A percentile compares a stretch with the other conserved stretches of the same genome.
These are phyloP conservation scores for Arctium minus DNA, from an alignment of 129 eudicot species.

Conservation along the genomic window DNA sequence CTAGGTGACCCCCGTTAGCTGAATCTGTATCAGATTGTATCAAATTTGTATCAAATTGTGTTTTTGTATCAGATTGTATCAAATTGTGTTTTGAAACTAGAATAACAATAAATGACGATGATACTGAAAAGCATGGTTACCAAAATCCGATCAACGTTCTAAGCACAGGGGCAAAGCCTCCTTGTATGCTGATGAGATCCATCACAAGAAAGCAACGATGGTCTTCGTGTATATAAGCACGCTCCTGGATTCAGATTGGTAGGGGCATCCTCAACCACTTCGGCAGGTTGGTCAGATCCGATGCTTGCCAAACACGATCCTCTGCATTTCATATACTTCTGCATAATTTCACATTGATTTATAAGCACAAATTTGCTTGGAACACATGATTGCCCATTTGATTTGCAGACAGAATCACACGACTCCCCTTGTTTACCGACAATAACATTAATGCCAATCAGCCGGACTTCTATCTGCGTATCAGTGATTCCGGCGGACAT, in stretches of 20 bases:
- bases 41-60: neutral
- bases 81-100: neutral
- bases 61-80: neutral
- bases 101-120: neutral
- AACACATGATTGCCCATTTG: conserved; percentile 75
- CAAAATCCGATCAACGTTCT: conserved; percentile 15
- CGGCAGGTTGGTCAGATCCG: conserved; percentile 97
- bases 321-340: conserved; percentile 81
- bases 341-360: conserved; percentile 83
- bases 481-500: conserved; percentile 57
- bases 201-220: conserved; percentile 61
- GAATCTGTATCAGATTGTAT: conserved; percentile 3
- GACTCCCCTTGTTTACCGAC: conserved; percentile 98
- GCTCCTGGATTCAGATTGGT: conserved; percentile 78
- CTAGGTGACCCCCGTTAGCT: neutral
- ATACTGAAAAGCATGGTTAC: conserved; percentile 7
- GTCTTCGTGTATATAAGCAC: conserved; percentile 57
- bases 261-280: conserved; percentile 96
- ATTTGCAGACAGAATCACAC: conserved; percentile 80
- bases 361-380: conserved; percentile 75
- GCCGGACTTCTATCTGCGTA: conserved; percentile 45
- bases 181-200: conserved; percentile 76
- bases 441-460: conserved; percentile 67
- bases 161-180: conserved; percentile 95
- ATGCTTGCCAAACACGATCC: conserved; percentile 82